These are phyloP conservation scores for Geoglossum cookeanum DNA, from an alignment of 2,329 filamentous ascomycete genomes.

Conservation along the genomic window DNA sequence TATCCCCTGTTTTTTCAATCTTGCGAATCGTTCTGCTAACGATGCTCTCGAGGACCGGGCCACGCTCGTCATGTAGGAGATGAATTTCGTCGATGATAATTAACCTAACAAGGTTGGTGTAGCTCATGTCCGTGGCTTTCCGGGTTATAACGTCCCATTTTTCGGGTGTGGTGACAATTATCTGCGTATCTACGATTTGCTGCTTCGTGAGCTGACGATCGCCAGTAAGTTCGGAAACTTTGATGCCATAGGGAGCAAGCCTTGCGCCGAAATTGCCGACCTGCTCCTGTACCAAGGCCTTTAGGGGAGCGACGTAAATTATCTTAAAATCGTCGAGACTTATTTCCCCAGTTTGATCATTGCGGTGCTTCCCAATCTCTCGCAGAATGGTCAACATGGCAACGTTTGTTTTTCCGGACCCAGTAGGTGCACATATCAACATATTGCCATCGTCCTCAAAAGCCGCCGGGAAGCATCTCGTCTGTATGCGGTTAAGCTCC, in stretches of 20 bases:
- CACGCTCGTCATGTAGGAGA: constrained; percentile 89
- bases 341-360: constrained; percentile 78
- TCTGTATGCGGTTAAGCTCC: constrained; percentile 87
- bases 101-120: constrained; percentile 89
- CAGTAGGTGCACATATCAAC: constrained; percentile 92
- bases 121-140: constrained; percentile 90
- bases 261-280: constrained; percentile 93
- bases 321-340: constrained; percentile 97
- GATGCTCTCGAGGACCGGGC: constrained; percentile 90
- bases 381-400: constrained; percentile 93
- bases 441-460: constrained; percentile 93
- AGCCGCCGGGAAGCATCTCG: constrained; percentile 75
- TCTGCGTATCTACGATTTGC: constrained; percentile 92
- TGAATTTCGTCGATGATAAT: constrained; percentile 98
- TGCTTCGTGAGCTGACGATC: constrained; percentile 97
- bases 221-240: constrained; percentile 87
- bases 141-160: constrained; percentile 99
- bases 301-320: constrained; percentile 89
- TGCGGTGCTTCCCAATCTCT: constrained; percentile 88
- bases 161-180: constrained; percentile 95
- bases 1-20: constrained; percentile 84
- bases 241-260: constrained; percentile 76
- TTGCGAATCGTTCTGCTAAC: constrained; percentile 85
- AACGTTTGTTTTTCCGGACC: constrained; percentile 96
- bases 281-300: constrained; percentile 91